A percentile compares a stretch with the other conserved stretches of the same genome.
Conservation (phyloP, 352 stramenopile species). For the Phytophthora citrophthora region DNA sequence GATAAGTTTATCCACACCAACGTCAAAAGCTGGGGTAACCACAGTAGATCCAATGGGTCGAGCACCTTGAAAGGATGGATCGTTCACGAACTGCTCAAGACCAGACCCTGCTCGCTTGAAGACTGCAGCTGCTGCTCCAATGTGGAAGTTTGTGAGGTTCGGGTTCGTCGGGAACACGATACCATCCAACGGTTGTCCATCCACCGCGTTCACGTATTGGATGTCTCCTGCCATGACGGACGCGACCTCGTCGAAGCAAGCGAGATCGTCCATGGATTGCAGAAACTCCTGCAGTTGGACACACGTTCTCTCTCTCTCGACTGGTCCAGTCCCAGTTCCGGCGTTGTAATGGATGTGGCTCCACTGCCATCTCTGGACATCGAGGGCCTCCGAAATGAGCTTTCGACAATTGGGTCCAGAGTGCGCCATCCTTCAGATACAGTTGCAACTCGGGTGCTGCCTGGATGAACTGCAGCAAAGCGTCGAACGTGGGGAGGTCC, state of each 20-base stretch:
- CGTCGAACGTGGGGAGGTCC: conserved; percentile 1
- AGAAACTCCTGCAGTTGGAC: conserved; percentile 39
- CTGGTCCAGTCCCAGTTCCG: conserved; percentile 28
- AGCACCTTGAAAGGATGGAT: conserved; percentile 23
- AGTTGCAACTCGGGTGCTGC: conserved; percentile 1
- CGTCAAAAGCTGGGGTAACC: conserved; percentile 50
- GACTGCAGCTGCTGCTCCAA: conserved; percentile 41
- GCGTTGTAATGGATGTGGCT: not conserved
- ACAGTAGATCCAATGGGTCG: conserved; percentile 29
- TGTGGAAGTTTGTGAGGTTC: conserved; percentile 42
- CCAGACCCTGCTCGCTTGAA: conserved; percentile 50
- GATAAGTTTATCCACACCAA: conserved; percentile 52
- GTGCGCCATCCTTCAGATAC: conserved; percentile 33
- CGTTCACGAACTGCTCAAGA: conserved; percentile 38
- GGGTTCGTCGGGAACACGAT: conserved; percentile 60
- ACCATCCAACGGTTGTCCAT: conserved; percentile 17
- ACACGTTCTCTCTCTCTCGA: conserved; percentile 15
- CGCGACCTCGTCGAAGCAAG: conserved; percentile 34
- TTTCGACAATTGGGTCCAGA: conserved; percentile 42
- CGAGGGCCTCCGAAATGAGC: conserved; percentile 26
- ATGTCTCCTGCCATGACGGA: conserved; percentile 38
- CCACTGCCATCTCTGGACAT: conserved; percentile 16
- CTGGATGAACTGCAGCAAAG: conserved; percentile 2
- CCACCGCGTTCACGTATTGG: conserved; percentile 17
- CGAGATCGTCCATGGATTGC: conserved; percentile 28